These are phyloP conservation scores for Metarhizium album DNA, from an alignment of 2,329 filamentous ascomycete genomes.

Conservation along the genomic window DNA sequence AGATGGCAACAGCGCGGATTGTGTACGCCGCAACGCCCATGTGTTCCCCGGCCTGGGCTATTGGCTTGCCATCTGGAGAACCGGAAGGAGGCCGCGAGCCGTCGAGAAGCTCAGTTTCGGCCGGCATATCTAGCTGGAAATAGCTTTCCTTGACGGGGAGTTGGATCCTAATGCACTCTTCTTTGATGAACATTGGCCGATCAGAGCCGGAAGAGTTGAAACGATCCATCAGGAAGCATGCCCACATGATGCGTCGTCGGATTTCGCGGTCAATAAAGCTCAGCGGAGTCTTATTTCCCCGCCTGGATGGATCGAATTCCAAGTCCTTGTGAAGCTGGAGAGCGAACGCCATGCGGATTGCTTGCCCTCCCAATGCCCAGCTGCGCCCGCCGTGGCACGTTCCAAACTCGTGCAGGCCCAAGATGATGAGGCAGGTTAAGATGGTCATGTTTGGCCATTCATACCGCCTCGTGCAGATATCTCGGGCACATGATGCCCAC, in stretches of 20 bases:
- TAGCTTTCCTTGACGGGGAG: constrained; percentile 82
- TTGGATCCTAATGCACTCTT: constrained; percentile 81
- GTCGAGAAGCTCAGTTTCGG: constrained; percentile 71
- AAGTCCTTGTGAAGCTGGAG: constrained; percentile 87
- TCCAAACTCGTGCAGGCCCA: constrained; percentile 90
- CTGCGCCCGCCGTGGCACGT: constrained; percentile 93
- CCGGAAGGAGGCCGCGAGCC: constrained; percentile 57
- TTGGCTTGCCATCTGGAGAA: constrained; percentile 50
- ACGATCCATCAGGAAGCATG: constrained; percentile 92
- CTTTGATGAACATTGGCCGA: constrained; percentile 79
- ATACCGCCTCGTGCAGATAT: constrained; percentile 78
- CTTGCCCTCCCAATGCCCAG: constrained; percentile 92
- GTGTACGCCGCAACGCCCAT: constrained; percentile 94
- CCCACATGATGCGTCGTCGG: constrained; percentile 90
- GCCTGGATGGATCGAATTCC: constrained; percentile 60
- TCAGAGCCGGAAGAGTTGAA: constrained; percentile 96
- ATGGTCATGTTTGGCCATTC: constrained; percentile 96
- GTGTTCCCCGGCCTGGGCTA: constrained; percentile 61
- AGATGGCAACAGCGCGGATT: constrained; percentile 73
- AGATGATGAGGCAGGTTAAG: constrained; percentile 75
- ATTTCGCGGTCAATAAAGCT: constrained; percentile 94
- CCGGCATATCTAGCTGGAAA: constrained; percentile 85
- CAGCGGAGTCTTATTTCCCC: constrained; percentile 53
- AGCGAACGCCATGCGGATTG: constrained; percentile 93
- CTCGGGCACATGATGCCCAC: constrained; percentile 79